Evolutionary conservation across 495 filamentous ascomycete species (phyloP).

Genomic region (Penicillium soppii): DNA sequence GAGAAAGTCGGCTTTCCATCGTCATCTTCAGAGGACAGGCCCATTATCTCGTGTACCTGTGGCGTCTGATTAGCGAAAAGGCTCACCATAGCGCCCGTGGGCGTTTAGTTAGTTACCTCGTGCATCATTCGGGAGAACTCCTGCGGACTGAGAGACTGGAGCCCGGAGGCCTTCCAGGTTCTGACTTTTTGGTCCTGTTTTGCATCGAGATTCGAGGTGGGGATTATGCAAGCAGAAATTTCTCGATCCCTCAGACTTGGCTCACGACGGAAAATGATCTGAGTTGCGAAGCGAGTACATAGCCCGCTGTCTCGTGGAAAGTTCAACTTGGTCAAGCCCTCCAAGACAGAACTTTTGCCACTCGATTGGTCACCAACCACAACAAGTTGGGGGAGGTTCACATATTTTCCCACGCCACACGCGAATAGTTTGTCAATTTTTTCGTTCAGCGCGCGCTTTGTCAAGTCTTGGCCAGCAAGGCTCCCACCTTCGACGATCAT

Average conservation of each 20-base stretch:
- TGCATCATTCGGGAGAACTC: not conserved
- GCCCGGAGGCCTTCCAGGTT: constrained; percentile 17
- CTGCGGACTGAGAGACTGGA: constrained; percentile 7
- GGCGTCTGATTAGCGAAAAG: too few species aligned
- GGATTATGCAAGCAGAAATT: constrained; percentile 27
- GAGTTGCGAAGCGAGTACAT: constrained; percentile 48
- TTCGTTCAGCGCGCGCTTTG: too few species aligned
- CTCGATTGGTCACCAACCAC: constrained; percentile 46
- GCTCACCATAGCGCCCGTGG: too few species aligned
- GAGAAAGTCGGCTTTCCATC: constrained; percentile 44
- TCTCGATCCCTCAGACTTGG: not conserved
- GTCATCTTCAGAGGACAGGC: constrained; percentile 26
- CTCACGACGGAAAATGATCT: constrained; percentile 48
- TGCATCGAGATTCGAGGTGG: constrained; percentile 10
- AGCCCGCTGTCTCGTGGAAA: constrained; percentile 44
- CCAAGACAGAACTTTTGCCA: constrained; percentile 46
- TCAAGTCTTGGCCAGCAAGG: too few species aligned
- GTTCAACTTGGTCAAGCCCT: constrained; percentile 41
- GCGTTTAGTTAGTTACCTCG: too few species aligned
- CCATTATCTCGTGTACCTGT: constrained; percentile 34
- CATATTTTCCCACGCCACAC: constrained; percentile 39
- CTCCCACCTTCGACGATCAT: too few species aligned
- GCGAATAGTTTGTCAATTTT: constrained; percentile 46
- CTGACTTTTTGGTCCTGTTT: constrained; percentile 21
- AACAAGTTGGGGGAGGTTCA: constrained; percentile 38